A percentile compares a stretch with the other conserved stretches of the same genome.
These are phyloP conservation scores for Colletotrichum trifolii DNA, from an alignment of 2,329 filamentous ascomycete genomes.

Conservation along the genomic window DNA sequence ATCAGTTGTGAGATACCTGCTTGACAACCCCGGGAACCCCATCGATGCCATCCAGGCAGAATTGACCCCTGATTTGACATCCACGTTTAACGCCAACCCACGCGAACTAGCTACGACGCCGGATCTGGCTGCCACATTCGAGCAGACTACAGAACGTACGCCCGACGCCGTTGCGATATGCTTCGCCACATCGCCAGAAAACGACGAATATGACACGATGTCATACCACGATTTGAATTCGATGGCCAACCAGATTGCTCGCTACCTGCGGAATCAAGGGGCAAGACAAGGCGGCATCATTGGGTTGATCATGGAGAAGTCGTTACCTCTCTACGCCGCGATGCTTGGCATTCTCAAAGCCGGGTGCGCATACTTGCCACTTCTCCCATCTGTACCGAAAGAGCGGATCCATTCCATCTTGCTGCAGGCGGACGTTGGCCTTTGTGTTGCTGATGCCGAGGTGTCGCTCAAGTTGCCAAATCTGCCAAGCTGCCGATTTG, in stretches of 20 bases:
- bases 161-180: conserved; percentile 71
- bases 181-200: conserved; percentile 65
- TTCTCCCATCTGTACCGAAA: conserved; percentile 76
- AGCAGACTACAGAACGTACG: conserved; percentile 57
- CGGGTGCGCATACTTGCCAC: conserved; percentile 82
- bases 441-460: conserved; percentile 55
- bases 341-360: conserved; percentile 81
- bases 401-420: conserved; percentile 72
- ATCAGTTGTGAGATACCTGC: conserved; percentile 52
- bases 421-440: conserved; percentile 62
- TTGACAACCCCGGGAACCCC: conserved; percentile 25
- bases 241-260: conserved; percentile 65
- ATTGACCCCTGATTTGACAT: conserved; percentile 61
- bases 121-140: conserved; percentile 65
- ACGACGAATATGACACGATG: conserved; percentile 54
- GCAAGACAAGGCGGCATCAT: conserved; percentile 67
- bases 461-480: conserved; percentile 38
- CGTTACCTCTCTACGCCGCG: conserved; percentile 74
- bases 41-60: conserved; percentile 39
- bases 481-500: conserved; percentile 37
- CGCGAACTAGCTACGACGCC: conserved; percentile 47
- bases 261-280: conserved; percentile 60
- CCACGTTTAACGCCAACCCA: conserved; percentile 59
- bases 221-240: conserved; percentile 74
- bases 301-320: conserved; percentile 84